These are phyloP conservation scores for Fusarium udum DNA, from an alignment of 2,329 filamentous ascomycete genomes.

Conservation along the genomic window DNA sequence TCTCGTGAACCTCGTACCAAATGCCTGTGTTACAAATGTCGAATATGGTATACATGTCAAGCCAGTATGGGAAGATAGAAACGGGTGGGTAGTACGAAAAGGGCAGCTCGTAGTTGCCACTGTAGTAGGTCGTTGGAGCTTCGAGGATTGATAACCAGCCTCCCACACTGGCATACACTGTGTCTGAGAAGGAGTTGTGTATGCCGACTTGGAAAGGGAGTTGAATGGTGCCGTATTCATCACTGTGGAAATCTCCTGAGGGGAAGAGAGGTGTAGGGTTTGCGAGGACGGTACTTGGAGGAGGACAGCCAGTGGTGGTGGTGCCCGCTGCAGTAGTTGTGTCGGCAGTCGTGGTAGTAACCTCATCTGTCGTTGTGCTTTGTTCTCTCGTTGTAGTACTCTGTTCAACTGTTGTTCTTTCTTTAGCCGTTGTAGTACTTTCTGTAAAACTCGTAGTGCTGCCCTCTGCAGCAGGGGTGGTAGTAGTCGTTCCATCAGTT, in stretches of 20 bases:
- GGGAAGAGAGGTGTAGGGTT: background rate
- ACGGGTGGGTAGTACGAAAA: fast-evolving
- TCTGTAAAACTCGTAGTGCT: background rate
- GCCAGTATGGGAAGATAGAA: background rate
- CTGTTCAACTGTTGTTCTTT: background rate
- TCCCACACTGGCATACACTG: background rate
- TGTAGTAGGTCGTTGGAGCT: fast-evolving
- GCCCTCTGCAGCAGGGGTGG: fast-evolving
- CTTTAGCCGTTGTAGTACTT: background rate
- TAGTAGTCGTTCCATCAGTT: background rate
- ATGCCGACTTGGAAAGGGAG: background rate
- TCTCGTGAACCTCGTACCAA: background rate
- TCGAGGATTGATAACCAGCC: background rate
- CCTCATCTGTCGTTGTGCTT: background rate
- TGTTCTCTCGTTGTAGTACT: too few relatives aligned
- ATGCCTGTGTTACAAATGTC: background rate
- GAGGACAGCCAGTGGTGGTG: background rate
- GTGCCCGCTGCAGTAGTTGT: background rate
- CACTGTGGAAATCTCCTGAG: background rate
- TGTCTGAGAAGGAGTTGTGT: fast-evolving
- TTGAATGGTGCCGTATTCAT: background rate
- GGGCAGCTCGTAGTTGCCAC: fast-evolving
- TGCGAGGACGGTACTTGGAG: background rate
- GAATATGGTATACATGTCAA: background rate
- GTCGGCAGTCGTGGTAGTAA: fast-evolving